Percentiles rank a stretch among this genome's conserved stretches.
Evolutionary conservation across 2,329 filamentous ascomycete genomes (phyloP).

Genomic region (Zasmidium angulare): DNA sequence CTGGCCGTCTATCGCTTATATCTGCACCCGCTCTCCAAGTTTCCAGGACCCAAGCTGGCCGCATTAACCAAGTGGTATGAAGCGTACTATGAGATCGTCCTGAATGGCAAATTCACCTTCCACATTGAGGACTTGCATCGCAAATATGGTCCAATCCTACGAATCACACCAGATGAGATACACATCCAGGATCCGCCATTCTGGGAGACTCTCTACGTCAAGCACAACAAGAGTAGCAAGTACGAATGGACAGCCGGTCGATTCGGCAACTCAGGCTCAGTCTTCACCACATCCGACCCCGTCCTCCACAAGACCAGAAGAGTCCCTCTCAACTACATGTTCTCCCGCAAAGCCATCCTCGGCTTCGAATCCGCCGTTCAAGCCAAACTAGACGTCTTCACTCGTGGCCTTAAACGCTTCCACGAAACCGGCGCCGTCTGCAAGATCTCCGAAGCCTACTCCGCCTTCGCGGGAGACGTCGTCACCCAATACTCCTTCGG

Average conservation of each 20-base stretch:
- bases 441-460: slow-evolving; percentile 18
- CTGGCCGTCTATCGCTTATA: slow-evolving; percentile 25
- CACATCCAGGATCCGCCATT: slow-evolving; percentile 42
- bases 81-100: slow-evolving; percentile 31
- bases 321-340: slow-evolving; percentile 20
- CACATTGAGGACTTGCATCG: slow-evolving; percentile 30
- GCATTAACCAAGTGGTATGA: slow-evolving; percentile 31
- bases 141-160: slow-evolving; percentile 25
- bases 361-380: slow-evolving; percentile 18
- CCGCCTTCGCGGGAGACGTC: slow-evolving; percentile 19
- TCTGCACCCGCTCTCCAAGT: slow-evolving; percentile 27
- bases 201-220: slow-evolving; percentile 29
- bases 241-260: slow-evolving; percentile 17
- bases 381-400: slow-evolving; percentile 15
- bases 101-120: slow-evolving; percentile 26
- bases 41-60: slow-evolving; percentile 32
- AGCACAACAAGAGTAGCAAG: slow-evolving; percentile 18
- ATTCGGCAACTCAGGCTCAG: slow-evolving; percentile 18
- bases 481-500: slow-evolving; percentile 22
- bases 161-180: slow-evolving; percentile 43
- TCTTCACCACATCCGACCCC: slow-evolving; percentile 19
- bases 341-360: slow-evolving; percentile 19
- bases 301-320: slow-evolving; percentile 15
- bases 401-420: slow-evolving; percentile 15
- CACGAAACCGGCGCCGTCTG: slow-evolving; percentile 14